Percentiles rank a stretch among this genome's conserved stretches.
phyloP scores from a whole-genome alignment of 306 rosid species.

The Ormosia emarginata region DNA sequence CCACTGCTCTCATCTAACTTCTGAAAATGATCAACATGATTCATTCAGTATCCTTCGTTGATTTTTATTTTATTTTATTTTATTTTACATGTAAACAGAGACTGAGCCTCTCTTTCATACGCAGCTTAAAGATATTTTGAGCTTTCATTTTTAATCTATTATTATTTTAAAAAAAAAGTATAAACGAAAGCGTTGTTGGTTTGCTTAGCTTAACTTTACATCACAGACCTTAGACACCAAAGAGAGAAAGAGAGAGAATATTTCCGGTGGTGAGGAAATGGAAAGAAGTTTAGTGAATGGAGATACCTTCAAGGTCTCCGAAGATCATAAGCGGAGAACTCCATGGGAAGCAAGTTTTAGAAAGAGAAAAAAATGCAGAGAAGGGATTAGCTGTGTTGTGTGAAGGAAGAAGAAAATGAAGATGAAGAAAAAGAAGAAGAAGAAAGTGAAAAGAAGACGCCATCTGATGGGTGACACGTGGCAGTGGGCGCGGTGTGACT shows the following conservation, averaged over 20 bases:
- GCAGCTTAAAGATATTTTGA: background rate
- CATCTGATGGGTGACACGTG: constrained; percentile 48
- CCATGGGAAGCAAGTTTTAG: background rate
- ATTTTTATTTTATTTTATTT: background rate
- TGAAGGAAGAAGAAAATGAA: background rate
- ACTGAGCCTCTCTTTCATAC: background rate
- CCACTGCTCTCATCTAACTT: background rate
- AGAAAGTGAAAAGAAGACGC: background rate
- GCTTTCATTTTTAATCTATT: background rate
- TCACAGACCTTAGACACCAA: background rate
- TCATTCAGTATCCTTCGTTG: background rate
- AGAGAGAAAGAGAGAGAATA: background rate
- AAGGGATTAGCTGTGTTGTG: background rate
- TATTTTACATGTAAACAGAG: background rate
- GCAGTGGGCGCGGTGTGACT: constrained; percentile 6
- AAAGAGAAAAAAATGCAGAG: background rate
- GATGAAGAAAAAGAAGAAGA: background rate
- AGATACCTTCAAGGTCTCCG: background rate
- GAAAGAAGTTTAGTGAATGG: background rate
- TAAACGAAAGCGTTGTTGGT: background rate
- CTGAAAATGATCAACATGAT: background rate
- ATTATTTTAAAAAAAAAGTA: background rate
- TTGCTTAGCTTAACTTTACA: background rate
- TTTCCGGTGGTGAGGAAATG: background rate
- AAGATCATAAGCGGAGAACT: background rate